Conservation (phyloP, 192 early-diverging fungal species). For the Coemansia sp. region DNA sequence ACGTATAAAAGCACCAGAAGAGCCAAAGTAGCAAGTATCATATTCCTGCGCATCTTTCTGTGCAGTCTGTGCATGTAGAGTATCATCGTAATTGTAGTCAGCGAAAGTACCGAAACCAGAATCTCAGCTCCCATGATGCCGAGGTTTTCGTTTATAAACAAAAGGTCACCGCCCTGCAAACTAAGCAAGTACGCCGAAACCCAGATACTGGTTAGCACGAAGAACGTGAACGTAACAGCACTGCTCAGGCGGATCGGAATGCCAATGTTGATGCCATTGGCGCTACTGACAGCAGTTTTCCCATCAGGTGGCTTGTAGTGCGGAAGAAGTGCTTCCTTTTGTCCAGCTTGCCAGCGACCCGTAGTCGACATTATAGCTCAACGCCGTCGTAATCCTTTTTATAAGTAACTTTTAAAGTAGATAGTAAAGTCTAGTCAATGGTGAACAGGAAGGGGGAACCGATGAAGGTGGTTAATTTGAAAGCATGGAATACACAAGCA, state of each 20-base stretch:
- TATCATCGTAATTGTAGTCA: slow-evolving; percentile 49
- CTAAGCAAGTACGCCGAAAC: slow-evolving; percentile 18
- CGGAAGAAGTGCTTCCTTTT: background rate
- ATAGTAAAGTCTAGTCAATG: background rate
- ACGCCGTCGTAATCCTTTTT: background rate
- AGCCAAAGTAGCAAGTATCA: slow-evolving; percentile 4
- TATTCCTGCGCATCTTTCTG: slow-evolving; percentile 23
- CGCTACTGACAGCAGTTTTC: slow-evolving; percentile 37
- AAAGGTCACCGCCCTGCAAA: slow-evolving; percentile 53
- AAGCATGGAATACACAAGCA: no score
- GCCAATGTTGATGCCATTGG: background rate
- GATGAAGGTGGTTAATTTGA: background rate
- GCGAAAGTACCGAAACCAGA: slow-evolving; percentile 48
- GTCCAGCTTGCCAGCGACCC: background rate
- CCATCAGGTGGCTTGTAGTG: background rate
- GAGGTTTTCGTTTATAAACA: slow-evolving; percentile 57
- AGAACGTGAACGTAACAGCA: background rate
- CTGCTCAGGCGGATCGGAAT: slow-evolving; percentile 17
- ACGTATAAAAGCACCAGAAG: slow-evolving; percentile 37
- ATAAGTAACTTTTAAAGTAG: background rate
- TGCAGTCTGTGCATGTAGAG: slow-evolving; percentile 47
- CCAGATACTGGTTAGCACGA: slow-evolving; percentile 4
- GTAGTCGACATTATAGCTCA: background rate
- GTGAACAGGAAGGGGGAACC: no score
- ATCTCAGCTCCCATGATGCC: slow-evolving; percentile 55